Evolutionary conservation across 768 basidiomycete species (phyloP).

Genomic region (Podaxis sp.): DNA sequence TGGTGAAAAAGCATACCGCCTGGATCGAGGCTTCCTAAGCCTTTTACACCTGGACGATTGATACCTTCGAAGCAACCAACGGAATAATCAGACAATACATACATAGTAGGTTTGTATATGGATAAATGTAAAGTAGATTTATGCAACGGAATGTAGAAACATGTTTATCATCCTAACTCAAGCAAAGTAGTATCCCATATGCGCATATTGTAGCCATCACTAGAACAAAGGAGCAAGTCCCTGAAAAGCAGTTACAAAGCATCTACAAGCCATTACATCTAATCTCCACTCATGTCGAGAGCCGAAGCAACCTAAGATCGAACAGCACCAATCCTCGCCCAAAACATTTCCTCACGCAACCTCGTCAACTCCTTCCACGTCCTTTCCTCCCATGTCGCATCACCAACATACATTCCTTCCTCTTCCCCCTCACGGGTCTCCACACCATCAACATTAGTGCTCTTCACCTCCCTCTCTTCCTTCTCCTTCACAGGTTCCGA

Average conservation of each 20-base stretch:
- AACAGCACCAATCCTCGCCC: conserved; percentile 67
- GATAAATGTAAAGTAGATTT: conserved; percentile 11
- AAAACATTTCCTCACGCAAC: conserved; percentile 84
- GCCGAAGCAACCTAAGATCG: neutral
- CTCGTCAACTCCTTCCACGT: conserved; percentile 79
- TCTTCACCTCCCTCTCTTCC: neutral
- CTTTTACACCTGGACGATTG: neutral
- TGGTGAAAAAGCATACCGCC: conserved; percentile 67
- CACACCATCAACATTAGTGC: neutral
- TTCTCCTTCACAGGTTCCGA: neutral
- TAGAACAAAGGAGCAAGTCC: neutral
- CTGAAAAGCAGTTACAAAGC: neutral
- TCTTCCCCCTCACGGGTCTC: conserved; percentile 12
- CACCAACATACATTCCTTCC: conserved; percentile 53
- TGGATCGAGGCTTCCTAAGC: conserved; percentile 53
- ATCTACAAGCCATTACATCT: neutral
- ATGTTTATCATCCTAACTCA: neutral
- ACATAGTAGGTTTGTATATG: neutral
- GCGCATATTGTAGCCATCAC: neutral
- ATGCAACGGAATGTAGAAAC: conserved; percentile 13
- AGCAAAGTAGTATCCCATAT: neutral
- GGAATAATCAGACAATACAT: neutral
- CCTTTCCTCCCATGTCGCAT: conserved; percentile 81
- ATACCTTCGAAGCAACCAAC: neutral
- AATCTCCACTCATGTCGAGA: neutral